Base-by-base conservation (phyloP, 2,329 filamentous ascomycete species). In the Fusarium verrucosum region DNA sequence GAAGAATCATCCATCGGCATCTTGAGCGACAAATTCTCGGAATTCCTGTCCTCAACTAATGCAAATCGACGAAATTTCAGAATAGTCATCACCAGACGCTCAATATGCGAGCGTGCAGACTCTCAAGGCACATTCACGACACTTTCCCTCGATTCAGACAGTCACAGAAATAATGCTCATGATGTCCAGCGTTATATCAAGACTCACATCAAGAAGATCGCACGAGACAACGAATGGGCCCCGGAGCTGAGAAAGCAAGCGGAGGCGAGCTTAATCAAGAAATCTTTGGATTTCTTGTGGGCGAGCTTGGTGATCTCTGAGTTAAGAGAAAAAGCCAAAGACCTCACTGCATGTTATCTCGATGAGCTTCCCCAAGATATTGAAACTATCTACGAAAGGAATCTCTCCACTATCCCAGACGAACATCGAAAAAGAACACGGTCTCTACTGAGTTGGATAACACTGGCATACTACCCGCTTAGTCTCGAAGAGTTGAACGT, bases 401-500 rank as follows among this genome's bases (percentile, higher is more conserved):
- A 22, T 16, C 22, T 65, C 13, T n/a, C 37, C 4, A 13, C 22
- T 0, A n/a, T 53, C 3, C 47, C 57, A 4, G 2, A 11, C 5
- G 11, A 33, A 5, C 7, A 17, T 2, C 37, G 19, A 10, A 32
- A 60, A 25, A 37, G 26, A n/a, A 14, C 23, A 3, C 41, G 41
- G 2, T 22, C 19, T n/a, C 10, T 60, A 4, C 23, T 60, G 13
- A 42, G 16, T 5, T 60, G 47, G 57, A 9, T 47, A 5, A 5
- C 50, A 1, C 13, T 60, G 33, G 25, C 41, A 20, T 54, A 33
- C 9, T 14, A 54, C 6, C 57, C 57, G 19, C 35, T 60, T 5
- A 43, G 28, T 7, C 9, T 60, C 2, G 7, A 17, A 7, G 55
- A 60, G n/a, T 10, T 60, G 5, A n/a, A 20, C 10, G 19, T 7